Evolutionary conservation across 2,329 filamentous ascomycete genomes (phyloP).

Genomic region (Cladophialophora bantiana): DNA sequence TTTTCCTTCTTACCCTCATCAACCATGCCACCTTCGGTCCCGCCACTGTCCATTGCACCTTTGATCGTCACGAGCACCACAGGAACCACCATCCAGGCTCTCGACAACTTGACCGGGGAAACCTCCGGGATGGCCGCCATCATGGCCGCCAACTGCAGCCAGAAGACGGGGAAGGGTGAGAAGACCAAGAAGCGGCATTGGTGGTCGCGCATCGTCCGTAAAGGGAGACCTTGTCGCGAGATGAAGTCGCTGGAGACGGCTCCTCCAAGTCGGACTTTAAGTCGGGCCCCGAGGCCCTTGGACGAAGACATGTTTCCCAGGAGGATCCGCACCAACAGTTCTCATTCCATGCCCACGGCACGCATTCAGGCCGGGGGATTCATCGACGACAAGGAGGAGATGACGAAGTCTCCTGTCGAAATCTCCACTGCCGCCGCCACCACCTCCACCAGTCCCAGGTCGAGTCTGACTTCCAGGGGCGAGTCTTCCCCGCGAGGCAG

Average conservation of each 20-base stretch:
- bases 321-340: background rate
- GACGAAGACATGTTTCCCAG: background rate
- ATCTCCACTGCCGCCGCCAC: background rate
- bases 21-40: slow-evolving; percentile 7
- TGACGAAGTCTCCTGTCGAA: background rate
- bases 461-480: background rate
- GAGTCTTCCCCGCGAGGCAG: background rate
- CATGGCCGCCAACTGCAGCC: background rate
- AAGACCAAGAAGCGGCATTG: slow-evolving; percentile 7
- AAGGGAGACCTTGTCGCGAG: background rate
- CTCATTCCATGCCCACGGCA: background rate
- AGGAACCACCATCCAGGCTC: slow-evolving; percentile 1
- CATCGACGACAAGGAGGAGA: background rate
- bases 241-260: slow-evolving; percentile 2
- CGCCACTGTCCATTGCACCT: background rate
- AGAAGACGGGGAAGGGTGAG: background rate
- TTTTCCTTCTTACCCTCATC: background rate
- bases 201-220: slow-evolving; percentile 2
- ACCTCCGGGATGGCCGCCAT: background rate
- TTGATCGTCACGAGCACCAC: slow-evolving; percentile 5
- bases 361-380: background rate
- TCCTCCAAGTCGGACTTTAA: background rate
- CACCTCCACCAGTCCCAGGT: background rate
- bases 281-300: background rate
- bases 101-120: background rate